These are phyloP conservation scores for Globisporangium middletonii DNA, from an alignment of 352 stramenopile genomes.

Conservation along the genomic window DNA sequence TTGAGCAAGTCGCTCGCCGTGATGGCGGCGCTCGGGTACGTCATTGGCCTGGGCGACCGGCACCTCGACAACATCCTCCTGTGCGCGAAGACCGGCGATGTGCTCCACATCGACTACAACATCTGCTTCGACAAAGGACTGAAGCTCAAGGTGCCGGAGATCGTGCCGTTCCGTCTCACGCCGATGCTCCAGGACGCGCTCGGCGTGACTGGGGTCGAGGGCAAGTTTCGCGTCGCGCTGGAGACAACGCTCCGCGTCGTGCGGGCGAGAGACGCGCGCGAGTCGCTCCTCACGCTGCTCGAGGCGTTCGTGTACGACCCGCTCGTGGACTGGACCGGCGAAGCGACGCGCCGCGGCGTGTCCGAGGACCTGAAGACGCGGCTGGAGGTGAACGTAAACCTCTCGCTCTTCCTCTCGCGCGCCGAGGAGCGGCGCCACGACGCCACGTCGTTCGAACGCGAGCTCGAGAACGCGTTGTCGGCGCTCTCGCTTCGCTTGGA, in stretches of 20 bases:
- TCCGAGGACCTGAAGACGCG: slow-evolving; percentile 54
- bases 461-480: slow-evolving; percentile 24
- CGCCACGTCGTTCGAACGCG: slow-evolving; percentile 36
- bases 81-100: slow-evolving; percentile 63
- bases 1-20: slow-evolving; percentile 77
- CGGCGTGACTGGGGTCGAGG: slow-evolving; percentile 68
- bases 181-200: slow-evolving; percentile 73
- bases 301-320: slow-evolving; percentile 87
- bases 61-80: slow-evolving; percentile 91
- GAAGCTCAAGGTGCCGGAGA: slow-evolving; percentile 84
- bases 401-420: slow-evolving; percentile 80
- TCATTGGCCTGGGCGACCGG: slow-evolving; percentile 87
- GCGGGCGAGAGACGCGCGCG: slow-evolving; percentile 48
- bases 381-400: slow-evolving; percentile 78
- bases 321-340: slow-evolving; percentile 66
- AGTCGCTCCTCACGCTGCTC: slow-evolving; percentile 66
- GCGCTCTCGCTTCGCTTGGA: slow-evolving; percentile 16
- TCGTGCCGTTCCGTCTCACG: slow-evolving; percentile 90
- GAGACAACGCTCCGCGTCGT: slow-evolving; percentile 70
- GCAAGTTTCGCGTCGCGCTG: slow-evolving; percentile 64
- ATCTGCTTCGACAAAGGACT: slow-evolving; percentile 89
- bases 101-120: slow-evolving; percentile 92
- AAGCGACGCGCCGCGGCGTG: slow-evolving; percentile 28
- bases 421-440: slow-evolving; percentile 71
- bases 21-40: slow-evolving; percentile 85